Base-by-base conservation (phyloP, 139 green algal species). In the Closterium sp. region DNA sequence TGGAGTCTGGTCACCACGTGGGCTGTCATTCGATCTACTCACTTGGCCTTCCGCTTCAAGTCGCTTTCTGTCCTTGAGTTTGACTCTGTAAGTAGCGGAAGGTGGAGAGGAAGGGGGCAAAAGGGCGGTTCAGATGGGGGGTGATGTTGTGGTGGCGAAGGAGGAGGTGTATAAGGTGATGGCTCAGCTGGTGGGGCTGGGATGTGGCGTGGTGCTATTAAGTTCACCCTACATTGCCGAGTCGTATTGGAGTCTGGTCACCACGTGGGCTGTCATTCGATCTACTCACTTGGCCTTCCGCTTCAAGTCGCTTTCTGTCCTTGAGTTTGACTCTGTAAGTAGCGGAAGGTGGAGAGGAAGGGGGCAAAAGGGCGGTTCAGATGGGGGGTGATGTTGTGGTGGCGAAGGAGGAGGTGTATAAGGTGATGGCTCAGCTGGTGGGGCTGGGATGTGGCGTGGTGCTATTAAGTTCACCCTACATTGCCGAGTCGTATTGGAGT, bases 161-260 rank as follows among this genome's bases (percentile, higher is more conserved):
- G 32, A 3, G 32, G 32, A 38, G 3, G 93, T 95, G 22, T 95
- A 94, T 91, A 91, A 95, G 31, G 93, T 95, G 13, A 34, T 29
- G 29, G 93, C 92, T 1, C 88, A 95, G 88, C 42, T 95, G 45
- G 73, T 86, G 10, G 93, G 93, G 29, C 93, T 95, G 6, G 38
- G 19, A 0, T 27, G 50, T 24, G 91, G 93, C 34, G 84, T 95
- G 42, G 24, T 96, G 88, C 93, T 95, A 34, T 93, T 95, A 31
- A 87, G 45, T 13, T 92, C 91, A 10, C 91, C 91, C 30, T 91
- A 22, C 13, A 32, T 91, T 24, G 89, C 89, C 28, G 31, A 89
- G 89, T 88, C 30, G 70, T 91, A 32, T 87, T 88, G 62, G n/a
- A 89, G n/a, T 9, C 21, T 85, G 10, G 27, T 73, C 27, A 86